phyloP scores from a whole-genome alignment of 352 stramenopile species.

The Phytophthora podocarpi region DNA sequence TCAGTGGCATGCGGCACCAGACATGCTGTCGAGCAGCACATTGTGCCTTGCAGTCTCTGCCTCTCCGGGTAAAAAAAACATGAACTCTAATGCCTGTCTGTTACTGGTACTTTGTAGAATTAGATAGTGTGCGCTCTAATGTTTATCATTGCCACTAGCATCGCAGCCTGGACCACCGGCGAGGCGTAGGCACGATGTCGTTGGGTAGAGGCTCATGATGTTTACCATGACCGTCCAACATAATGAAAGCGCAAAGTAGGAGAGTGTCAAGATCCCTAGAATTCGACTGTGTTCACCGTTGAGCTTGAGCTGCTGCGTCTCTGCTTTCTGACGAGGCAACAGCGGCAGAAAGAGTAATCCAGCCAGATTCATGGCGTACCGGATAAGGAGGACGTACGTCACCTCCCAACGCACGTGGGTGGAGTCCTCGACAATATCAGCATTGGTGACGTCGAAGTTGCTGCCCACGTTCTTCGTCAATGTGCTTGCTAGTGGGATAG shows the following conservation, averaged over 20 bases:
- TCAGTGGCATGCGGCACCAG: not conserved
- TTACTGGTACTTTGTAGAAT: too few relatives aligned
- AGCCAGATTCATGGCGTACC: constrained; percentile 39
- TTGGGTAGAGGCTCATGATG: constrained; percentile 33
- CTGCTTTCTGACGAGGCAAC: constrained; percentile 50
- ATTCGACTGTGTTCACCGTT: constrained; percentile 41
- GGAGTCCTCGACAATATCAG: constrained; percentile 43
- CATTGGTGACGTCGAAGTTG: constrained; percentile 46
- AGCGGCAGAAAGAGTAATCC: constrained; percentile 38
- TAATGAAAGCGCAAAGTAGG: constrained; percentile 31
- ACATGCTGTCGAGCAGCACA: too few relatives aligned
- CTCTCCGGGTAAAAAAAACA: not conserved
- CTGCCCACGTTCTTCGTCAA: constrained; percentile 42
- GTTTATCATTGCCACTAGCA: not conserved
- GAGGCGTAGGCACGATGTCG: constrained; percentile 28
- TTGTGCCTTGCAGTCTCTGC: not conserved
- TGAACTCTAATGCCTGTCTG: constrained; percentile 11
- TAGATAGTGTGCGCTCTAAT: too few relatives aligned
- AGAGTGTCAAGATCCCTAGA: constrained; percentile 38
- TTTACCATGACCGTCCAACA: constrained; percentile 37
- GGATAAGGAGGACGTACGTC: constrained; percentile 51
- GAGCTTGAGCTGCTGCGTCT: constrained; percentile 42
- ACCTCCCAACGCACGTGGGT: constrained; percentile 43
- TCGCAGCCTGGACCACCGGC: constrained; percentile 28
- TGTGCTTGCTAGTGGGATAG: constrained; percentile 42